Evolutionary conservation across 805 yeast species (phyloP).

Genomic region (Sugiyamaella smithiae): DNA sequence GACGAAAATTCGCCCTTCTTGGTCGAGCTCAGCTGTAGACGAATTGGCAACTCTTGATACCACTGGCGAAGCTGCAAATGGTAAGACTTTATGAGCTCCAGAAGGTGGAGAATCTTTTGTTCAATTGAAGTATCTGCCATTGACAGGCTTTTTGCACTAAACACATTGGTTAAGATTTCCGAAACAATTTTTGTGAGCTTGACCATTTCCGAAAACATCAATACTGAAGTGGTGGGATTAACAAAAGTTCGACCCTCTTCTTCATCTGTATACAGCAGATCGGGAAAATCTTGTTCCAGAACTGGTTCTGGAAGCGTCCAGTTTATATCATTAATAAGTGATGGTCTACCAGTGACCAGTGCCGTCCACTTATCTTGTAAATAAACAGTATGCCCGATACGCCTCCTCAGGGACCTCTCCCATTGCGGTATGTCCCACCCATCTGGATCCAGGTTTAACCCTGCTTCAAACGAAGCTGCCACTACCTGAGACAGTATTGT

Average conservation of each 20-base stretch:
- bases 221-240: constrained; percentile 24
- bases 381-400: constrained; percentile 90
- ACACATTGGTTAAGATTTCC: constrained; percentile 24
- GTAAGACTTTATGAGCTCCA: constrained; percentile 23
- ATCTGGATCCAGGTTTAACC: constrained; percentile 78
- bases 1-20: constrained; percentile 27
- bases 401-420: constrained; percentile 80
- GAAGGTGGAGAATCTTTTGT: constrained; percentile 14
- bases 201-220: constrained; percentile 26
- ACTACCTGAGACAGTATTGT: constrained; percentile 66
- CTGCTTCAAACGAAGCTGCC: constrained; percentile 79
- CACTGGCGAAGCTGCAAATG: constrained; percentile 28
- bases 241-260: constrained; percentile 7
- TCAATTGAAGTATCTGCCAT: background rate
- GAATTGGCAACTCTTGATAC: constrained; percentile 27
- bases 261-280: constrained; percentile 10
- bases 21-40: constrained; percentile 25
- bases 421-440: constrained; percentile 85
- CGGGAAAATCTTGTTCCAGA: constrained; percentile 19
- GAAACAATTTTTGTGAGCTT: constrained; percentile 25
- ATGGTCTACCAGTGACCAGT: constrained; percentile 70
- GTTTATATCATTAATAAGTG: constrained; percentile 67
- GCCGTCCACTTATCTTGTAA: constrained; percentile 86
- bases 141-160: constrained; percentile 18
- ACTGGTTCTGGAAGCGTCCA: constrained; percentile 68